Evolutionary conservation across 495 filamentous ascomycete species (phyloP), one percentile per base, ranked within the genome.

Genomic region (Penicillium argentinense): DNA sequence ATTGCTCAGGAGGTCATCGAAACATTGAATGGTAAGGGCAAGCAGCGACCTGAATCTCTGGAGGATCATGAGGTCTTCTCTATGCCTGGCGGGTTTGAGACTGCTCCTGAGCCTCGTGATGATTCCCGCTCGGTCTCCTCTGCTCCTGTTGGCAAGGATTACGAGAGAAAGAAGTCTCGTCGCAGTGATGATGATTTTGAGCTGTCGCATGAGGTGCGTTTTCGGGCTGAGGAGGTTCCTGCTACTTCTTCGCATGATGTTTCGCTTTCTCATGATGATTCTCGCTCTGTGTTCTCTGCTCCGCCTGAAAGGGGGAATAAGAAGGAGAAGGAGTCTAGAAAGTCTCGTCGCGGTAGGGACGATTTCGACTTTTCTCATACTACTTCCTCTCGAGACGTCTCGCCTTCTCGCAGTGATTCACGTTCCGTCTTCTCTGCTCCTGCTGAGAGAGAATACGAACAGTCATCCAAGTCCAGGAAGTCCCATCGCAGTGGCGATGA

Each of bases 81-180:
- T 16, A 71, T 74, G 70, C 72, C 72, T 13, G 73, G 69, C 42
- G 66, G 59, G 11, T 76, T 76, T 38, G 64, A 68, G 7, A 47
- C 51, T 3, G 62, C 45, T 18, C 58, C 60, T 8, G 27, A 49
- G 21, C 33, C 44, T 18, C 39, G 18, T n/a, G 57, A 57, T 27
- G 53, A 50, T 38, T 27, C 54, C 39, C 44, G 43, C 29, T 63
- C 65, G 12, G 54, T 59, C 3, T 45, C 64, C 26, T 62, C 68
- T 28, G 63, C 60, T 14, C 49, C 63, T 1, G 37, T 39, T 21
- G 36, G 21, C 9, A 45, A 47, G 14, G 56, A 60, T 12, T 33
- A 25, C 13, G 52, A 58, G 21, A 55, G 45, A 12, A 62, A 56
- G 32, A 63, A 56, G 38, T 50, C 44, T 23, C 44, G 51, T 14